Conservation (phyloP, 2,329 filamentous ascomycete species). For the Colletotrichum simmondsii region DNA sequence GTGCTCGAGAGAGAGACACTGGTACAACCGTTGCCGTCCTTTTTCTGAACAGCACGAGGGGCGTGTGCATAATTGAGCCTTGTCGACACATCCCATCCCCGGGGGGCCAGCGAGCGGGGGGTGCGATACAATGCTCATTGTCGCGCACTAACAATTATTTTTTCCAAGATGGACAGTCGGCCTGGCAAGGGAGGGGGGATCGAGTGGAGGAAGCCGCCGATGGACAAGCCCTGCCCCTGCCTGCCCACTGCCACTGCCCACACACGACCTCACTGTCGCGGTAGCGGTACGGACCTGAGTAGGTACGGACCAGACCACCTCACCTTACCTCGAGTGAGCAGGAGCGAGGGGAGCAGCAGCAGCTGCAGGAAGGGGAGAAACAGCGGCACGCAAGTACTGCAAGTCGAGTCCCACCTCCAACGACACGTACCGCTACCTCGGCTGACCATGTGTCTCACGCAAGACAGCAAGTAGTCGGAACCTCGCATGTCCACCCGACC, state of each 20-base stretch:
- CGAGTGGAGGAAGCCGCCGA: slow-evolving; percentile 31
- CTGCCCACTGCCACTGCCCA: slow-evolving; percentile 20
- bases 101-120: slow-evolving; percentile 6
- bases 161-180: slow-evolving; percentile 16
- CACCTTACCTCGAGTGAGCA: not conserved
- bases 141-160: slow-evolving; percentile 35
- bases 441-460: not conserved
- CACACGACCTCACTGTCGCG: not conserved
- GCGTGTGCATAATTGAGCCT: slow-evolving; percentile 9
- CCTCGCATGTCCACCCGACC: not conserved
- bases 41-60: not conserved
- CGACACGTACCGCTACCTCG: not conserved
- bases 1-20: not conserved
- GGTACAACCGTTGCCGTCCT: not conserved
- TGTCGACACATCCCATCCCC: slow-evolving; percentile 26
- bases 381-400: not conserved
- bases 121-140: slow-evolving; percentile 18
- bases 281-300: not conserved
- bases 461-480: not conserved
- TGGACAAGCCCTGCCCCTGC: slow-evolving; percentile 22
- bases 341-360: not conserved
- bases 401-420: not conserved
- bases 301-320: no score
- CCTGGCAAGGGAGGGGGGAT: slow-evolving; percentile 26
- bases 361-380: not conserved